Percentiles rank a stretch among this genome's conserved stretches.
Evolutionary conservation across 1,284 basidiomycete genomes (phyloP).

Genomic region (Exobasidium cylindrosporum): DNA sequence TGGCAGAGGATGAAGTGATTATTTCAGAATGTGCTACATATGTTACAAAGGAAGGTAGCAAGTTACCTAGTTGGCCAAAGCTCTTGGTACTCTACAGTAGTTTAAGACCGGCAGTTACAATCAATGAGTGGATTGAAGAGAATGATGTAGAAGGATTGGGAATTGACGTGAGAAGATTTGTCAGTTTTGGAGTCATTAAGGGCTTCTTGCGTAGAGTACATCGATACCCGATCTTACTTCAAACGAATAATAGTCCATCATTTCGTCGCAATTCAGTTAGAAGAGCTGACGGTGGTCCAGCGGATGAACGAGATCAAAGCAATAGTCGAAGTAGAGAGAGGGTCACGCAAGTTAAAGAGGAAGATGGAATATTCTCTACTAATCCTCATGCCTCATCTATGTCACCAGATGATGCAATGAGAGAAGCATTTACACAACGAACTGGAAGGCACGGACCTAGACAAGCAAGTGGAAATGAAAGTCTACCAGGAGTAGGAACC

Average conservation of each 20-base stretch:
- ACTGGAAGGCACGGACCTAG: background rate
- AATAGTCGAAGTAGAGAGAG: background rate
- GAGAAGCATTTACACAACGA: background rate
- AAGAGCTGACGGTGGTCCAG: background rate
- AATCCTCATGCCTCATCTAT: background rate
- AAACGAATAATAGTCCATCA: background rate
- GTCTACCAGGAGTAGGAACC: constrained; percentile 9
- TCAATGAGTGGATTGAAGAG: constrained; percentile 84
- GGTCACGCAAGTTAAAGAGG: background rate
- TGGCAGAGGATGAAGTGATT: constrained; percentile 77
- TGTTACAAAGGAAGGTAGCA: constrained; percentile 70
- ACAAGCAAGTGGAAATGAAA: background rate
- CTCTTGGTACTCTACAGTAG: constrained; percentile 81
- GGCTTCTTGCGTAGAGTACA: constrained; percentile 90
- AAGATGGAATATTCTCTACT: background rate
- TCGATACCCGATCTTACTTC: constrained; percentile 76
- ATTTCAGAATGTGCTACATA: constrained; percentile 84
- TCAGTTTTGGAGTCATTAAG: constrained; percentile 99
- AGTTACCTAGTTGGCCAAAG: constrained; percentile 55
- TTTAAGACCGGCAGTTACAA: constrained; percentile 76
- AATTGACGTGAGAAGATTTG: constrained; percentile 87
- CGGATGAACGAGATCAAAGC: background rate
- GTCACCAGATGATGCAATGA: background rate
- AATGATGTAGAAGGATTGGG: constrained; percentile 64
- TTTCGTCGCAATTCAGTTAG: background rate